phyloP scores from a whole-genome alignment of 140 eudicot genomes.

The Erigeron philadelphicus region DNA sequence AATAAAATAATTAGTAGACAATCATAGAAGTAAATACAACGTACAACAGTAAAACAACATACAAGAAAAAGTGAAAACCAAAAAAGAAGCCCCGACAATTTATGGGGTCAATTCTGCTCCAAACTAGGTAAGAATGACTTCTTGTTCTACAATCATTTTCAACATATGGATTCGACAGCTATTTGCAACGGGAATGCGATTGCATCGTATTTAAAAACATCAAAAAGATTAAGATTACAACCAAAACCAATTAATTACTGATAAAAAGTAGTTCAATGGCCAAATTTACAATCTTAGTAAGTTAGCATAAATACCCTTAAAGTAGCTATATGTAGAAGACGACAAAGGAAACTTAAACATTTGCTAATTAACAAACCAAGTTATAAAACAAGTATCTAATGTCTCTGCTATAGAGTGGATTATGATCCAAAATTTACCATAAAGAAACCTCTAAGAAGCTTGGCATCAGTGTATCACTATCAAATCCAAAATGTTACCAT shows the following conservation, averaged over 20 bases:
- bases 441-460: neutral
- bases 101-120: neutral
- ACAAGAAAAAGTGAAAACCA: neutral
- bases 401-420: neutral
- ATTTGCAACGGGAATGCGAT: neutral
- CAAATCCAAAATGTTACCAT: neutral
- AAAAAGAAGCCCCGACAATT: neutral
- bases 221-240: neutral
- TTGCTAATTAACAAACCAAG: neutral
- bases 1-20: neutral
- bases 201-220: no score
- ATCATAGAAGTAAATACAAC: neutral
- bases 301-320: neutral
- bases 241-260: neutral
- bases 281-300: neutral
- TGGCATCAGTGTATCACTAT: neutral
- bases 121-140: neutral
- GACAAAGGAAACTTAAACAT: neutral
- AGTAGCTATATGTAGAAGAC: neutral
- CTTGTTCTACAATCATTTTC: neutral
- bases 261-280: neutral
- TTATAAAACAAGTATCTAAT: neutral
- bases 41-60: neutral
- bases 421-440: neutral
- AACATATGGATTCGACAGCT: neutral